Evolutionary conservation across 441 rosid species (phyloP).

Genomic region (Corymbia citriodora): DNA sequence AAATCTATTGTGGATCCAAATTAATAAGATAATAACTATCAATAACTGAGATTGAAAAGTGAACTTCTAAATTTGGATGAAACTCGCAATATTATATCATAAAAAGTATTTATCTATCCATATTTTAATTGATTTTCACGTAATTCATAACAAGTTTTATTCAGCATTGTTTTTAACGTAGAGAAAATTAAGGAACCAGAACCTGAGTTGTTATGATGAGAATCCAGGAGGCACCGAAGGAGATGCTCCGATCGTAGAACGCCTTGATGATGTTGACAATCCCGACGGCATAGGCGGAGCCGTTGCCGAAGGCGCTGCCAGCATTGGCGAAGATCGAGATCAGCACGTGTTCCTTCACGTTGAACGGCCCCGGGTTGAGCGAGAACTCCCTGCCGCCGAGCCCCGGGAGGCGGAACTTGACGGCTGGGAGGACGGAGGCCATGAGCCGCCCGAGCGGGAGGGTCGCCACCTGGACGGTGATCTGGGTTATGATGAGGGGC

Average conservation of each 20-base stretch:
- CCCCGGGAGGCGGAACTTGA: slow-evolving; percentile 52
- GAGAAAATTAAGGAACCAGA: background rate
- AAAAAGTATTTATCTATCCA: background rate
- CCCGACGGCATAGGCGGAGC: slow-evolving; percentile 69
- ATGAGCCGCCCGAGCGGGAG: slow-evolving; percentile 75
- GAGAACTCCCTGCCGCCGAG: slow-evolving; percentile 44
- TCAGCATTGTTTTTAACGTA: background rate
- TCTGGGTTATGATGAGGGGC: slow-evolving; percentile 77
- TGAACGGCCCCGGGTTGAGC: slow-evolving; percentile 77
- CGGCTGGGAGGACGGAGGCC: slow-evolving; percentile 51
- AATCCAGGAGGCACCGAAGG: slow-evolving; percentile 78
- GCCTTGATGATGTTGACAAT: slow-evolving; percentile 75
- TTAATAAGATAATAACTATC: background rate
- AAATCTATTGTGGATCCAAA: background rate
- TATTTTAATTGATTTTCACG: background rate
- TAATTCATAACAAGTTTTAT: background rate
- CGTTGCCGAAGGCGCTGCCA: slow-evolving; percentile 78
- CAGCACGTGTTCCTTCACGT: slow-evolving; percentile 85
- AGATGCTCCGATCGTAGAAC: slow-evolving; percentile 51
- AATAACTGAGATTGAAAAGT: too few relatives aligned
- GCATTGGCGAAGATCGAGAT: slow-evolving; percentile 82
- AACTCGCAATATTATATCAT: background rate
- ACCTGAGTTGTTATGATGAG: slow-evolving; percentile 91
- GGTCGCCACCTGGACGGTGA: slow-evolving; percentile 71
- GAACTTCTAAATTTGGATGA: background rate